Percentiles rank a stretch among this genome's conserved stretches.
Evolutionary conservation across 768 basidiomycete species (phyloP).

Genomic region (Asterophora lycoperdoides): DNA sequence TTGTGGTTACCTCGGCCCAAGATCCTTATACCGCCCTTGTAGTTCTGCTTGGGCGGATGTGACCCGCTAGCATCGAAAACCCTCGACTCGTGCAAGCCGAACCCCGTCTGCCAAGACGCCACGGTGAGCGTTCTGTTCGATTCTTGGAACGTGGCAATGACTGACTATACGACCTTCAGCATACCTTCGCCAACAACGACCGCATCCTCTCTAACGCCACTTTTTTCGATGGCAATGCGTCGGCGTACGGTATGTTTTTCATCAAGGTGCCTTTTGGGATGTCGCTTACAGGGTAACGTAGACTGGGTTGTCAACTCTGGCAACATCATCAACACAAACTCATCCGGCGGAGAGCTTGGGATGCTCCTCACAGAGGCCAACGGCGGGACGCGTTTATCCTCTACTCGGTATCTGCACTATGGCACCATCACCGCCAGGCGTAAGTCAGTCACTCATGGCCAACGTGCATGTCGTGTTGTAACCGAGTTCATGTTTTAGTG

Average conservation of each 20-base stretch:
- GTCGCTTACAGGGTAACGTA: slow-evolving; percentile 17
- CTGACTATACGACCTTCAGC: slow-evolving; percentile 29
- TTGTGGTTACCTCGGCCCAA: not conserved
- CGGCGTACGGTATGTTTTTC: slow-evolving; percentile 49
- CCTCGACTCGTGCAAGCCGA: slow-evolving; percentile 63
- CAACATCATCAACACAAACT: slow-evolving; percentile 58
- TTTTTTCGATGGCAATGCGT: slow-evolving; percentile 69
- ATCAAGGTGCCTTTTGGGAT: slow-evolving; percentile 2
- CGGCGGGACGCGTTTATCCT: slow-evolving; percentile 74
- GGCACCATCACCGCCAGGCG: slow-evolving; percentile 66
- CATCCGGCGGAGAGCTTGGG: slow-evolving; percentile 59
- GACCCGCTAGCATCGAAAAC: slow-evolving; percentile 68
- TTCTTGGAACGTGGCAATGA: not conserved
- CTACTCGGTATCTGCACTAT: slow-evolving; percentile 80
- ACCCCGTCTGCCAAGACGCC: slow-evolving; percentile 64
- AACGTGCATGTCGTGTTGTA: not conserved
- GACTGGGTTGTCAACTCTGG: slow-evolving; percentile 75
- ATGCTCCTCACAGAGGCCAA: slow-evolving; percentile 64
- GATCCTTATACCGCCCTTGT: slow-evolving; percentile 3
- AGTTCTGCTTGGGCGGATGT: slow-evolving; percentile 88
- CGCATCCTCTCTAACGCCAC: slow-evolving; percentile 65
- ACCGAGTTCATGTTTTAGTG: slow-evolving; percentile 34
- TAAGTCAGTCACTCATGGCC: slow-evolving; percentile 23
- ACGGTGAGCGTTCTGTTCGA: slow-evolving; percentile 32
- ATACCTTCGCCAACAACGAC: slow-evolving; percentile 60